Evolutionary conservation across 768 basidiomycete species (phyloP), one percentile per base, ranked within the genome.

Genomic region (Mycena epipterygia): DNA sequence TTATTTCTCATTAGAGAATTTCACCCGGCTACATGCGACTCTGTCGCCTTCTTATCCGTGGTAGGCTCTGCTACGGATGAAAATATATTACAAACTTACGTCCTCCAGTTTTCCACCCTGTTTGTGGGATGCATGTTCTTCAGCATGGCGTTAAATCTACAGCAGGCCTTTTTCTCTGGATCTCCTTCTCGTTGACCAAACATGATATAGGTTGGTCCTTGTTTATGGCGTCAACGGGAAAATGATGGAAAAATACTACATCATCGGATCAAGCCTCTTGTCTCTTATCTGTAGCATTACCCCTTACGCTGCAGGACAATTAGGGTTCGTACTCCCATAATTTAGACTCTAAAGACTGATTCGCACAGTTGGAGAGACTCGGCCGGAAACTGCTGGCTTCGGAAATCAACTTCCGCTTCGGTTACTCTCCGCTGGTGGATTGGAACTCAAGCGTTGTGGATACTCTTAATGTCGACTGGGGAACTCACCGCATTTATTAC

Each of bases 191-290:
- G 16, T 29, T 29, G 13, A 16, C 19, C 32, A 2, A 29, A 23
- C 8, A 9, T 12, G 19, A 48, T 19, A 30, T 37, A 64, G 62
- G 42, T 21, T 64, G n/a, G 62, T 64, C 21, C 39, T 53, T n/a
- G 29, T 53, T 5, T 30, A 52, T 39, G 49, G 49, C 37, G 29
- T 64, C 29, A 64, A 64, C 49, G 62, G 62, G 6, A 41, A 39
- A 11, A 41, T 7, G 5, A 64, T 53, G 61, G 61, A 63, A 32
- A 63, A 63, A 49, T 62, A 37, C 33, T 62, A 62, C 33, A 35
- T 62, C 44, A 48, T 62, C 46, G 35, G 35, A 5, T 58, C 56
- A 6, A 14, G 35, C 14, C 44, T 62, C 46, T 19, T 35, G 19
- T 48, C 21, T 29, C 44, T 6, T 46, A 16, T 37, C 5, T 62